Conservation (phyloP, 2,329 filamentous ascomycete species). For the Pseudopithomyces chartarum region DNA sequence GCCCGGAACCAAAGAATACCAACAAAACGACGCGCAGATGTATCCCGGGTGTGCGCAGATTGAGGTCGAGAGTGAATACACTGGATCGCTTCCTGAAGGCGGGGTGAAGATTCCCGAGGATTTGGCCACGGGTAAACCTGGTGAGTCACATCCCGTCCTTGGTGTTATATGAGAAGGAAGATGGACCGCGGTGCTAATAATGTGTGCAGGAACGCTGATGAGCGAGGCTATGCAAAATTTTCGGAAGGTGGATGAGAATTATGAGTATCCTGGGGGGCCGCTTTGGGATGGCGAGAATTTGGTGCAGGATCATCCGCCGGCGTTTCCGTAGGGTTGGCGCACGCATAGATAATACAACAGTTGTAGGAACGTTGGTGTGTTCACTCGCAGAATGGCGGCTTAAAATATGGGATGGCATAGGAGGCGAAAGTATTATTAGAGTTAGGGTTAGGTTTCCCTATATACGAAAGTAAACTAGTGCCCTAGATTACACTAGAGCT, state of each 20-base stretch:
- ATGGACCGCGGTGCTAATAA: not conserved
- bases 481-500: no score
- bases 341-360: no score
- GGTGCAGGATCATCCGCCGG: constrained; percentile 3
- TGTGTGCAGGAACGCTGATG: constrained; percentile 8
- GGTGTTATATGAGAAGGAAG: not conserved
- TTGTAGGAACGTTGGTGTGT: no score
- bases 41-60: constrained; percentile 21
- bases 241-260: constrained; percentile 11
- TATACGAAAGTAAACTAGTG: no score
- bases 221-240: constrained; percentile 9
- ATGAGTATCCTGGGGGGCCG: constrained; percentile 15
- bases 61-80: constrained; percentile 9
- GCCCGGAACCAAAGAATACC: not conserved
- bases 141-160: constrained; percentile 4
- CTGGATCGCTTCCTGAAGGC: not conserved
- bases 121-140: constrained; percentile 3
- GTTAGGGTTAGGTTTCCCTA: no score
- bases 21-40: constrained; percentile 1
- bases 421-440: no score
- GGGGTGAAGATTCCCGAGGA: constrained; percentile 19
- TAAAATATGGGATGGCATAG: no score
- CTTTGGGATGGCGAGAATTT: constrained; percentile 20
- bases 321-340: no score
- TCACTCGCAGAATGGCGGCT: no score